Evolutionary conservation across 2,329 filamentous ascomycete genomes (phyloP), one percentile per base, ranked within the genome.

Genomic region (Drechslerella dactyloides): DNA sequence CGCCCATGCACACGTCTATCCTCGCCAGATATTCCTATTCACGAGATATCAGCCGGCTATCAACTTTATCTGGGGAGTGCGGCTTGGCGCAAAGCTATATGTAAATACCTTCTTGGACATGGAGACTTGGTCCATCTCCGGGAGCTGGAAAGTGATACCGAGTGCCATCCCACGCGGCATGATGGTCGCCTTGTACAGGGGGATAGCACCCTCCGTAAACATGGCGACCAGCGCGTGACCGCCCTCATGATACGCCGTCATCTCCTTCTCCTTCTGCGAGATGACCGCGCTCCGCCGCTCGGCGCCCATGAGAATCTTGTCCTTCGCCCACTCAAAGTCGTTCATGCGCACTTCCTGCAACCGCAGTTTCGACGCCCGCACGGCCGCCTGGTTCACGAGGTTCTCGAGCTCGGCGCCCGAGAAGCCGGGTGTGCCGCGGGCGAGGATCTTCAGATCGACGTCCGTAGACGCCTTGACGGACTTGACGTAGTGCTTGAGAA

Each of bases 331-430:
- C 76, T 97, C 93, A 74, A 97, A 88, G 78, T 97, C 92, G 35
- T 85, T 81, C 80, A 91, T 89, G 11, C 85, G 85, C 59, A 99
- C 90, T 51, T 88, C 85, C 69, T 83, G 83, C 42, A 89, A 85
- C 81, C 93, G 94, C 75, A 90, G 85, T 79, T 94, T 91, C 77
- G 91, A 96, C n/a, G 94, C 94, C 77, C 90, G 91, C 48, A 99
- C 89, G 21, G 94, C 94, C 33, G 94, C 94, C 79, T 97, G 91
- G 80, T 99, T 99, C 78, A 96, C 90, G 76, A 99, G 87, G 79
- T 97, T 99, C 81, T 97, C 94, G 11, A 99, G 84, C 77, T 99
- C 94, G 19, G 94, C 94, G 75, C 94, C 94, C 54, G 93, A 97
- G 77, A 96, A 92, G 10, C 94, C 94, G 61, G 91, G 88, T 13